Base-by-base conservation (phyloP, 768 basidiomycete species). In the Leccinum incarnatum region DNA sequence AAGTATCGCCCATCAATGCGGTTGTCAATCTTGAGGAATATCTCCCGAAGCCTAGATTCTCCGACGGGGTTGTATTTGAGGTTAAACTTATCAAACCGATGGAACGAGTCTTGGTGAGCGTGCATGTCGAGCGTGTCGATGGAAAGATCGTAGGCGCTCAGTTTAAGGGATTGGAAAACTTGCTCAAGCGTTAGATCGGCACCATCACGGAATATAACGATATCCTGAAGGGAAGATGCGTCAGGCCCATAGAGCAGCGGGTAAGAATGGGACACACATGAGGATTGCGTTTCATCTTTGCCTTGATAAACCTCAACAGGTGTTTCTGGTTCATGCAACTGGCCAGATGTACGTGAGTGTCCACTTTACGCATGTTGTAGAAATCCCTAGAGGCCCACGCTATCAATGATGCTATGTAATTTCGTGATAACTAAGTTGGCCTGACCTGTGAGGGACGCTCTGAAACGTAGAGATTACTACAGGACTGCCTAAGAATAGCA, bases 271-370 rank as follows among this genome's bases (percentile, higher is more conserved):
- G 30, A 68, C 82, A 46, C 57, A 92, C 93, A 51, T 95, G 69
- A 2, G 94, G 88, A 64, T 80, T 86, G 23, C 85, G 86, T 76
- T 94, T 95, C 93, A 97, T 95, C 72, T 96, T 96, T n/a, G 88
- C 86, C 74, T 99, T 99, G 78, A 99, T 98, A 76, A 99, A 98
- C 9, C 97, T 93, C 12, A 99, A 78, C 19, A 99, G 77, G 76
- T 99, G 97, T 73, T 99, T 99, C 74, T 99, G 97, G 72, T 99
- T 99, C 95, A 98, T 98, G 75, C 93, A 92, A 60, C 95, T 97
- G 4, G 96, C 96, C 71, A 98, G 93, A 68, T 99, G 97, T 29
- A 99, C 93, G 74, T 99, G 97, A 8, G 97, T 99, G 70, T 99
- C 97, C 59, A 99, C 97, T 72, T 99, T 99, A 25, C 97, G 87